phyloP scores from a whole-genome alignment of 305 asterid genomes.

The Stenogyne calaminthoides region DNA sequence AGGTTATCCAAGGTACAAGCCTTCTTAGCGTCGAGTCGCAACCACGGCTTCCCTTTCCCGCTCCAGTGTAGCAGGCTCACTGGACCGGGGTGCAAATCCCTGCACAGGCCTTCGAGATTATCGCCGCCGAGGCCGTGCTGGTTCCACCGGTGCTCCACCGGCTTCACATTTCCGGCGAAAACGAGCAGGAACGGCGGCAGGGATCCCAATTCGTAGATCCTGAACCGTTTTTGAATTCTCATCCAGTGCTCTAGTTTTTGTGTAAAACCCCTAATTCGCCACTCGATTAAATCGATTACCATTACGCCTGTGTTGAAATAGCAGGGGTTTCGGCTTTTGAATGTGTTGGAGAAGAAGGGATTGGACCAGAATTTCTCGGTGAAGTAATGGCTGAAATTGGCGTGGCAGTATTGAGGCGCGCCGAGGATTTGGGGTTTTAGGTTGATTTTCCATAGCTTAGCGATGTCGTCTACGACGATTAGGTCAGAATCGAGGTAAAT shows the following conservation, averaged over 20 bases:
- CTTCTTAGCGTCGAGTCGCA: constrained; percentile 62
- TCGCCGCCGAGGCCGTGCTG: constrained; percentile 97
- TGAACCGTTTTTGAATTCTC: constrained; percentile 56
- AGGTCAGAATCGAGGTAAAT: constrained; percentile 89
- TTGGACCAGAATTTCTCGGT: constrained; percentile 63
- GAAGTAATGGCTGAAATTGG: constrained; percentile 73
- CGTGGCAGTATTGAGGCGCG: constrained; percentile 81
- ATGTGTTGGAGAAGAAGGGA: constrained; percentile 41
- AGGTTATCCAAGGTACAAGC: constrained; percentile 76
- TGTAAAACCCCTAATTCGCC: constrained; percentile 54
- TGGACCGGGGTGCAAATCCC: constrained; percentile 86
- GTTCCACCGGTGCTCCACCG: constrained; percentile 86
- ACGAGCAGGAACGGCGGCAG: constrained; percentile 75
- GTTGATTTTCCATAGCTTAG: constrained; percentile 57
- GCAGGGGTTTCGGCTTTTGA: constrained; percentile 50
- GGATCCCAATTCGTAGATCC: constrained; percentile 80
- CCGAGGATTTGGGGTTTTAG: constrained; percentile 58
- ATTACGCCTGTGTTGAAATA: constrained; percentile 95
- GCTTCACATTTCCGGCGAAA: constrained; percentile 68
- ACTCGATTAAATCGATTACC: constrained; percentile 62
- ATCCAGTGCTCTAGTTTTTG: constrained; percentile 75
- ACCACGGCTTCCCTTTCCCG: constrained; percentile 87
- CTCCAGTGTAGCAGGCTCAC: constrained; percentile 91
- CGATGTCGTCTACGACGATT: constrained; percentile 75
- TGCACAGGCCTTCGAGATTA: constrained; percentile 70